These are phyloP conservation scores for Fusarium humuli DNA, from an alignment of 2,329 filamentous ascomycete genomes.

Conservation along the genomic window DNA sequence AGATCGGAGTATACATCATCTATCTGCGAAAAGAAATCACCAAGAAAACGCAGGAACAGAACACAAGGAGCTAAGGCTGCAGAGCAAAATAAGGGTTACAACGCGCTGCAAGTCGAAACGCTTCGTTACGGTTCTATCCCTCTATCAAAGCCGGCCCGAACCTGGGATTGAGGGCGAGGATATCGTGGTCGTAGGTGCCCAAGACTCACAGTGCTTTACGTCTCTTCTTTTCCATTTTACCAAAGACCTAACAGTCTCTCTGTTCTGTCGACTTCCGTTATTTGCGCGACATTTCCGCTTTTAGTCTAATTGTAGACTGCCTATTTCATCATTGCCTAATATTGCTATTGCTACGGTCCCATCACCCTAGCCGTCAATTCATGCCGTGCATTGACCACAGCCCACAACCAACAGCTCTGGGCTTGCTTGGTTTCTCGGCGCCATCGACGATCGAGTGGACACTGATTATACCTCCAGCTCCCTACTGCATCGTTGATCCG, in stretches of 20 bases:
- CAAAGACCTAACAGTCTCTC: background rate
- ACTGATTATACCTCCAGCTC: conserved; percentile 1
- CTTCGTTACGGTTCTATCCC: conserved; percentile 30
- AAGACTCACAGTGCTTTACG: background rate
- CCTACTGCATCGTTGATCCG: background rate
- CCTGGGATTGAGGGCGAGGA: background rate
- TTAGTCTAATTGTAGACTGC: background rate
- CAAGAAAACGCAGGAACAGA: background rate
- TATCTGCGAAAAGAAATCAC: conserved; percentile 9
- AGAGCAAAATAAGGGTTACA: background rate
- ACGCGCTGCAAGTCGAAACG: conserved; percentile 2
- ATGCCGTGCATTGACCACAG: conserved; percentile 28
- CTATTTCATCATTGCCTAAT: conserved; percentile 13
- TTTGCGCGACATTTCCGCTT: conserved; percentile 9
- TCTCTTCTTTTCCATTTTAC: background rate
- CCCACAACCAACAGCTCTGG: conserved; percentile 7
- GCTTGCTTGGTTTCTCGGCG: conserved; percentile 8
- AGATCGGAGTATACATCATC: background rate
- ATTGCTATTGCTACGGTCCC: conserved; percentile 4
- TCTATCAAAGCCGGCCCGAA: conserved; percentile 5
- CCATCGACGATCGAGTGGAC: conserved; percentile 30
- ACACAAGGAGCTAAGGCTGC: background rate
- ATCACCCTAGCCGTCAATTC: conserved; percentile 12
- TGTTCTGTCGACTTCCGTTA: background rate
- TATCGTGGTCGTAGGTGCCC: conserved; percentile 10